phyloP scores from a whole-genome alignment of 306 rosid genomes.

The Crataegus laevigata region DNA sequence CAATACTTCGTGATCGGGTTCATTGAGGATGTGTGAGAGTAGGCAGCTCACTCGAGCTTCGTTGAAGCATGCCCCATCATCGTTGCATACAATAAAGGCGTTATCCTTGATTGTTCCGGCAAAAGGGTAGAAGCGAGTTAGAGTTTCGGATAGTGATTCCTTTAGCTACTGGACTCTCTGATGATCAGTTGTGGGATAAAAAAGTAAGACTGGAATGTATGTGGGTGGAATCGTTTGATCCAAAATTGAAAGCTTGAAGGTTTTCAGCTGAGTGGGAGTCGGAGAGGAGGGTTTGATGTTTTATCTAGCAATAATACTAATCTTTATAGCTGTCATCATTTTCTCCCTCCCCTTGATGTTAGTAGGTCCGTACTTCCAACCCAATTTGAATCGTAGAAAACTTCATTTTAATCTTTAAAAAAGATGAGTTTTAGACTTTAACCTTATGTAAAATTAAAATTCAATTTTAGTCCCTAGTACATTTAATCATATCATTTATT shows the following conservation, averaged over 20 bases:
- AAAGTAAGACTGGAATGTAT: background rate
- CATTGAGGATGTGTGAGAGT: conserved; percentile 15
- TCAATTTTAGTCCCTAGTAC: too few relatives aligned
- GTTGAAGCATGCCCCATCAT: conserved; percentile 22
- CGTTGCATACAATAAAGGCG: conserved; percentile 17
- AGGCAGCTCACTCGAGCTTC: conserved; percentile 16
- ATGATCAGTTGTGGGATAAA: background rate
- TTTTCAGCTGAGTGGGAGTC: conserved; percentile 7
- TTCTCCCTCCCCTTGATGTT: too few relatives aligned
- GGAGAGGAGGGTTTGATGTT: conserved; percentile 24
- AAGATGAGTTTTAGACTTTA: too few relatives aligned
- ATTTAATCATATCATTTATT: too few relatives aligned
- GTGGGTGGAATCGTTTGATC: conserved; percentile 6
- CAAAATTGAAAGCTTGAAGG: conserved; percentile 15
- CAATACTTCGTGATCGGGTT: too few relatives aligned
- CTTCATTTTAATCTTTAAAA: too few relatives aligned
- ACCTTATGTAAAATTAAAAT: too few relatives aligned
- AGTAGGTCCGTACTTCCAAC: too few relatives aligned
- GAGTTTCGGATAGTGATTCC: conserved; percentile 19
- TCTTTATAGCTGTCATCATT: too few relatives aligned
- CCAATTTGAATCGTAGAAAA: too few relatives aligned
- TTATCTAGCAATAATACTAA: background rate
- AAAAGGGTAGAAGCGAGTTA: conserved; percentile 30
- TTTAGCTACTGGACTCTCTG: background rate
- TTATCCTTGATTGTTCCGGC: conserved; percentile 30